phyloP scores from a whole-genome alignment of 73 alveolate species.

The Tetrahymena elliotti region DNA sequence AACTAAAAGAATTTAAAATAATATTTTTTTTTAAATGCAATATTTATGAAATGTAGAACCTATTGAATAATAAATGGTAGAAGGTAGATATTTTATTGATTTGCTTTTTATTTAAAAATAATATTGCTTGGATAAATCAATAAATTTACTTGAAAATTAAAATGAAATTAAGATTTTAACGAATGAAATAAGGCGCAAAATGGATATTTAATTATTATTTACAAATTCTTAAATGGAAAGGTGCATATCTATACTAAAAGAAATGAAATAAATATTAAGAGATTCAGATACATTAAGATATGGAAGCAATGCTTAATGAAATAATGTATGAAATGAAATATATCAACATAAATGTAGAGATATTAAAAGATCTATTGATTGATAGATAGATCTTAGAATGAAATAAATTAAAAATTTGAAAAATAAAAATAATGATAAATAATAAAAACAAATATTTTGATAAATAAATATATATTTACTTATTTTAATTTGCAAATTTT shows the following conservation, averaged over 20 bases:
- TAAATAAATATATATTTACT: not conserved
- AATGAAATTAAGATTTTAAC: not conserved
- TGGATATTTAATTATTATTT: too few relatives aligned
- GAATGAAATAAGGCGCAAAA: not conserved
- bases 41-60: not conserved
- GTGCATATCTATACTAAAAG: not conserved
- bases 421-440: not conserved
- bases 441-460: not conserved
- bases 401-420: not conserved
- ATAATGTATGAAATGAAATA: not conserved
- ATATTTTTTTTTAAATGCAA: too few relatives aligned
- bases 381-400: not conserved
- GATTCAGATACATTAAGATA: not conserved
- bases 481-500: not conserved
- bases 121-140: not conserved
- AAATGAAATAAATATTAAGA: not conserved
- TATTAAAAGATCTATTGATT: not conserved
- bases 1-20: too few relatives aligned
- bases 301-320: not conserved
- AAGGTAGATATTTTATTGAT: not conserved
- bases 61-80: not conserved
- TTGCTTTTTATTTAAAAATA: too few relatives aligned
- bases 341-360: not conserved
- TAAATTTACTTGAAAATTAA: too few relatives aligned
- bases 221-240: not conserved